Conservation (phyloP, 805 yeast genomes). For the Maudiozyma turicensis region DNA sequence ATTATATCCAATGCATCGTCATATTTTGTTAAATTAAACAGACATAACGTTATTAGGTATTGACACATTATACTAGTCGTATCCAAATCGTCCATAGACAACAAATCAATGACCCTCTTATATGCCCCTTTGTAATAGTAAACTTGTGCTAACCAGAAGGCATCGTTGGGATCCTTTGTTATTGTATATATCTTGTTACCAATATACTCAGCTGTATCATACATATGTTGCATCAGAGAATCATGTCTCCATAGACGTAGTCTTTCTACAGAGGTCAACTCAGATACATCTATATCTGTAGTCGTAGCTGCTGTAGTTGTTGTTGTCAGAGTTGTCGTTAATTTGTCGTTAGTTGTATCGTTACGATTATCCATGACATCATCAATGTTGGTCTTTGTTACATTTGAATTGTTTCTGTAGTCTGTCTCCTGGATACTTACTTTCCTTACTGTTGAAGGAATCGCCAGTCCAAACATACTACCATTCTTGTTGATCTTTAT, state of each 20-base stretch:
- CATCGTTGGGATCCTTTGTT: constrained; percentile 84
- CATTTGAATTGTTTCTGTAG: constrained; percentile 8
- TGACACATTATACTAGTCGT: constrained; percentile 60
- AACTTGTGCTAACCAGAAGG: constrained; percentile 93
- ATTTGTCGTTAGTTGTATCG: background rate
- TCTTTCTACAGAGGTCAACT: constrained; percentile 66
- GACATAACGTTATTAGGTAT: constrained; percentile 67
- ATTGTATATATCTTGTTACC: constrained; percentile 84
- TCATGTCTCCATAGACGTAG: constrained; percentile 89
- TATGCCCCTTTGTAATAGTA: constrained; percentile 68
- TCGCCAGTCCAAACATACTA: constrained; percentile 20
- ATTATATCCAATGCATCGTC: constrained; percentile 84
- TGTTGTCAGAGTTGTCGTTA: constrained; percentile 9
- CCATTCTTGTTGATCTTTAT: constrained; percentile 7
- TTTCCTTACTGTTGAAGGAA: constrained; percentile 26
- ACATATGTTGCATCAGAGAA: constrained; percentile 86
- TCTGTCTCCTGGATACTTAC: constrained; percentile 18
- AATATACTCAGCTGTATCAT: constrained; percentile 77
- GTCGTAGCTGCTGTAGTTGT: constrained; percentile 13
- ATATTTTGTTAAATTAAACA: constrained; percentile 62
- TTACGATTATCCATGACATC: background rate
- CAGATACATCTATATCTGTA: constrained; percentile 20
- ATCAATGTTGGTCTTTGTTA: background rate
- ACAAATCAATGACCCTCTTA: constrained; percentile 64
- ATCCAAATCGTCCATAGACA: constrained; percentile 47